A percentile compares a stretch with the other conserved stretches of the same genome.
Evolutionary conservation across 441 rosid genomes (phyloP).

Genomic region (Mallotus repandus): DNA sequence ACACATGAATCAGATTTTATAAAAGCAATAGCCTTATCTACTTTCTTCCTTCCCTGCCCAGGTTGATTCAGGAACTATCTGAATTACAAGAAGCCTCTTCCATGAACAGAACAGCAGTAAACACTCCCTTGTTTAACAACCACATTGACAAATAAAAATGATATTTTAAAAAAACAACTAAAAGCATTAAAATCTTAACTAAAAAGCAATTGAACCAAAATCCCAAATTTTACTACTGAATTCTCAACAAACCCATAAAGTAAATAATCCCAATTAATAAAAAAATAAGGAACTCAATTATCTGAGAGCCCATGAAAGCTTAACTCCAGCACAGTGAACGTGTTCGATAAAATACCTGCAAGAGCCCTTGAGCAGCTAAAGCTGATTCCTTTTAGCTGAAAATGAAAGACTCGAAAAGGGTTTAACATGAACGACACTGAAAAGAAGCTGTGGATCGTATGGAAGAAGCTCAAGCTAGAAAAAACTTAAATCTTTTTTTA

Average conservation of each 20-base stretch:
- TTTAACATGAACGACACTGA: constrained; percentile 7
- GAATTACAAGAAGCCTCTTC: not conserved
- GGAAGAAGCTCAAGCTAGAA: constrained; percentile 13
- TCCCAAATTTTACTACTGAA: not conserved
- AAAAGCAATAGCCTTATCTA: not conserved
- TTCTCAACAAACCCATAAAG: not conserved
- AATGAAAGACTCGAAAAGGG: constrained; percentile 7
- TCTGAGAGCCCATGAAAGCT: constrained; percentile 1
- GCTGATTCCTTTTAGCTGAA: constrained; percentile 2
- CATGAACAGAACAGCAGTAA: not conserved
- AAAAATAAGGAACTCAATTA: not conserved
- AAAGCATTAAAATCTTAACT: not conserved
- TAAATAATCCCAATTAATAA: not conserved
- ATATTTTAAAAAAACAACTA: not conserved
- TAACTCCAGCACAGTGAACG: not conserved
- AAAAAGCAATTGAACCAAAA: not conserved
- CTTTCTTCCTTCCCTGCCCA: not conserved
- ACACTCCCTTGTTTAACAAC: not conserved
- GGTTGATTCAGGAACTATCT: not conserved
- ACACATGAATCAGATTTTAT: not conserved
- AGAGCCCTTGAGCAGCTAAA: constrained; percentile 23
- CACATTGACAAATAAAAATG: not conserved
- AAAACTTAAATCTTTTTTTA: constrained; percentile 20
- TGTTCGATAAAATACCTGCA: constrained; percentile 42
- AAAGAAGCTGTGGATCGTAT: constrained; percentile 10